A percentile compares a stretch with the other conserved stretches of the same genome.
Evolutionary conservation across 306 rosid species (phyloP).

Genomic region (Cucurbita argyrosperma): DNA sequence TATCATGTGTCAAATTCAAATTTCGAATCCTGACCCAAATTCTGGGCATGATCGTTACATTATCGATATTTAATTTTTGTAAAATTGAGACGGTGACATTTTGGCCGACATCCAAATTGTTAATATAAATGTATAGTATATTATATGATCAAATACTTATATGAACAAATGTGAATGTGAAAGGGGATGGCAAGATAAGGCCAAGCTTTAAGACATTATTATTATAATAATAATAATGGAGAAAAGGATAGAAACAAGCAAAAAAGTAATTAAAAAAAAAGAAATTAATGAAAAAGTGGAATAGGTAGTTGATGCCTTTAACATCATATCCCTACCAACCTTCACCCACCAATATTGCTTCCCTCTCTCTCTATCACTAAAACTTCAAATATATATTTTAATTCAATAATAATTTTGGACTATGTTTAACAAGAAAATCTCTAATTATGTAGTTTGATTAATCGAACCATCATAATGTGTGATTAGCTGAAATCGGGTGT

Average conservation of each 20-base stretch:
- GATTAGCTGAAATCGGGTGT: no score
- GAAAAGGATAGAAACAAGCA: neutral
- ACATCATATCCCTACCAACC: constrained; percentile 9
- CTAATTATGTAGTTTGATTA: no score
- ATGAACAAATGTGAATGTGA: neutral
- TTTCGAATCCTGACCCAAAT: no score
- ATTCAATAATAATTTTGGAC: neutral
- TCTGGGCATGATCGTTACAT: no score
- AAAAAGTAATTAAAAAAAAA: neutral
- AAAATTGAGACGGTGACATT: no score
- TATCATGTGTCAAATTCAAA: no score
- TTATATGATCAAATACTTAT: neutral
- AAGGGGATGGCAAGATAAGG: neutral
- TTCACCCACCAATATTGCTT: constrained; percentile 3
- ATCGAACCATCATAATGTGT: no score
- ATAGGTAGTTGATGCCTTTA: constrained; percentile 1
- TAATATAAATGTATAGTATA: no score
- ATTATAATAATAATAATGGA: constrained; percentile 1
- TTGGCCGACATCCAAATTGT: no score
- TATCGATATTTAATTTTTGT: no score
- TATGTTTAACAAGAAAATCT: neutral
- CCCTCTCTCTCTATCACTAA: neutral
- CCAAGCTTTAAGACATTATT: neutral
- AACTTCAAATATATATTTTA: neutral
- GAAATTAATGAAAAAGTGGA: constrained; percentile 1